Base-by-base conservation (phyloP, 257 asterid genomes). In the Paulownia fortunei region DNA sequence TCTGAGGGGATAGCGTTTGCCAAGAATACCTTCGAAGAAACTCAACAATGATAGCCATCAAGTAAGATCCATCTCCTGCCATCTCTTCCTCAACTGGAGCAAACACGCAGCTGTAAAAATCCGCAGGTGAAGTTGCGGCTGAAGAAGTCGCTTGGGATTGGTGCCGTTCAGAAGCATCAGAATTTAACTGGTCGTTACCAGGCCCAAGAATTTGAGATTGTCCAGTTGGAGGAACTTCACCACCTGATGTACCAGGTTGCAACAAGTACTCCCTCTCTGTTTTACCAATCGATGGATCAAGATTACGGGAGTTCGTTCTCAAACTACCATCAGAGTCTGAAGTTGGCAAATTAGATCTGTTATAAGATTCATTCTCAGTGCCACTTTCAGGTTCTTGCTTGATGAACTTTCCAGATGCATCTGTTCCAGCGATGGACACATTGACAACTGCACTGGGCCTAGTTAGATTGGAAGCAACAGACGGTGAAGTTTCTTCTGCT, bases 11-110 rank as follows among this genome's bases (percentile, higher is more conserved):
- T 55, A 13, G 30, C 16, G 16, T 72, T 37, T 49, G 77, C 60
- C 41, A 72, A 75, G 16, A 34, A 74, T 87, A 95, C 99, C 99
- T 95, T 80, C 92, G 91, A 59, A 93, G 90, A 85, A 95, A 92
- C 87, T 93, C 99, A 69, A 95, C 88, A 81, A 92, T 80, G 78
- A 93, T 84, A 72, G 96, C 87, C 67, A 84, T 87, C 85, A 95
- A 83, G 87, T 95, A 95, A 76, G 93, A 90, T 78, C 94, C 91
- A 85, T 93, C 99, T 80, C 96, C 95, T 2, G 86, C 85, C 89
- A 95, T 93, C 87, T 93, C 98, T 86, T 93, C 99, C 88, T 95
- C 97, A 68, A 86, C 89, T 26, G 86, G 81, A 41, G 93, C 88
- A 85, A 95, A 87, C 81, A 95, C 96, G 70, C 26, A 82, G 80